Evolutionary conservation across 192 early-diverging fungal species (phyloP).

Genomic region (Coemansia guatemalensis): DNA sequence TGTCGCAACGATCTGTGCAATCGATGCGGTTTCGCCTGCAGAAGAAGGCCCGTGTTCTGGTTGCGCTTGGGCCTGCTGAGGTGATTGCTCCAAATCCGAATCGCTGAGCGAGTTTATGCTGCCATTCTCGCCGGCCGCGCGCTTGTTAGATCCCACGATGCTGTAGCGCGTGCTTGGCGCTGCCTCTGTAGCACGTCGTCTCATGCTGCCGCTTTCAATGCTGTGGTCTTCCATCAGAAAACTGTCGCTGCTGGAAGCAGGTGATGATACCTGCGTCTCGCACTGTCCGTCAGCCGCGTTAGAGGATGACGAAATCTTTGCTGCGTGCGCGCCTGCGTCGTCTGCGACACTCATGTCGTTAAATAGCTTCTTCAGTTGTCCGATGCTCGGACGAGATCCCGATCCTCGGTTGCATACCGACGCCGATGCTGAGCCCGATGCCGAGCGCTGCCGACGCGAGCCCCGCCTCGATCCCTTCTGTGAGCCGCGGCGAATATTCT

Average conservation of each 20-base stretch:
- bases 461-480: conserved; percentile 29
- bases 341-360: conserved; percentile 8
- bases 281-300: neutral
- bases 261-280: neutral
- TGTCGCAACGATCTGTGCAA: conserved; percentile 1
- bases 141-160: neutral
- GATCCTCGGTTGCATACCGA: conserved; percentile 1
- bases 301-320: neutral
- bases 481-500: conserved; percentile 7
- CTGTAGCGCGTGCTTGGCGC: conserved; percentile 6
- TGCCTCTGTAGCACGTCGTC: neutral
- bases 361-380: conserved; percentile 52
- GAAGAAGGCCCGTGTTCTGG: conserved; percentile 1
- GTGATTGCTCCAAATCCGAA: conserved; percentile 22
- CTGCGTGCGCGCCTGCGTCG: neutral
- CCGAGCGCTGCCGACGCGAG: conserved; percentile 20
- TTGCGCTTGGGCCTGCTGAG: neutral
- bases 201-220: neutral
- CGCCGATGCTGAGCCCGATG: conserved; percentile 15
- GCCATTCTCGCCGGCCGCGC: conserved; percentile 12
- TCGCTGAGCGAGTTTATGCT: conserved; percentile 47
- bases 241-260: conserved; percentile 36
- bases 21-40: conserved; percentile 2
- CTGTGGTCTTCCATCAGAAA: conserved; percentile 8
- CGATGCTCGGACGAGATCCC: conserved; percentile 17